Evolutionary conservation across 805 yeast species (phyloP).

Genomic region (Candida suzukii): DNA sequence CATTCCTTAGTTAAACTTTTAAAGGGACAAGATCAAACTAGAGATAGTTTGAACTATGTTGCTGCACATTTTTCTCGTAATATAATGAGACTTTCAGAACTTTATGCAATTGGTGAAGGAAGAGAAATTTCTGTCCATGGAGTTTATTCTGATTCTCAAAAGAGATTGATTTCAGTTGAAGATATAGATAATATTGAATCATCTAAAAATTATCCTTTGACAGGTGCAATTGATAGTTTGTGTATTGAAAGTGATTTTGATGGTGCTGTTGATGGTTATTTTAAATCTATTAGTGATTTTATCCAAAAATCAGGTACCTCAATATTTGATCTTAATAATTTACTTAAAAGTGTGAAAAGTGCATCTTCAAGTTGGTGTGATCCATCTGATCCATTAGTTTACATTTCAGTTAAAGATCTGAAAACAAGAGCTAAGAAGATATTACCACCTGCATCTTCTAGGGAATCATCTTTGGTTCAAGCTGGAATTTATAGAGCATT

Average conservation of each 20-base stretch:
- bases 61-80: constrained; percentile 33
- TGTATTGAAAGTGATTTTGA: constrained; percentile 13
- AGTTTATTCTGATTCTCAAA: constrained; percentile 29
- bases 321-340: neutral
- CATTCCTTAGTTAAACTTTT: too few relatives aligned
- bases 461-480: constrained; percentile 48
- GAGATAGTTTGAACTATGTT: neutral
- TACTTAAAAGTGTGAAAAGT: constrained; percentile 1
- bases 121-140: constrained; percentile 58
- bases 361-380: too few relatives aligned
- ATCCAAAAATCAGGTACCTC: neutral
- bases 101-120: constrained; percentile 44
- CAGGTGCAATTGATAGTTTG: constrained; percentile 60
- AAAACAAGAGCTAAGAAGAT: constrained; percentile 46
- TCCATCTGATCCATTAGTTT: constrained; percentile 15
- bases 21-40: neutral
- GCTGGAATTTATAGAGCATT: constrained; percentile 52
- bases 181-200: constrained; percentile 1
- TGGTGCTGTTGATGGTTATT: constrained; percentile 13
- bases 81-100: constrained; percentile 31
- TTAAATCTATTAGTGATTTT: constrained; percentile 8
- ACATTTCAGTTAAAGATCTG: constrained; percentile 43
- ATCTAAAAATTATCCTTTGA: constrained; percentile 36
- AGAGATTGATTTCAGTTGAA: neutral
- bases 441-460: constrained; percentile 47